Conservation (phyloP, 2,329 filamentous ascomycete genomes). For the Verticillium klebahnii region DNA sequence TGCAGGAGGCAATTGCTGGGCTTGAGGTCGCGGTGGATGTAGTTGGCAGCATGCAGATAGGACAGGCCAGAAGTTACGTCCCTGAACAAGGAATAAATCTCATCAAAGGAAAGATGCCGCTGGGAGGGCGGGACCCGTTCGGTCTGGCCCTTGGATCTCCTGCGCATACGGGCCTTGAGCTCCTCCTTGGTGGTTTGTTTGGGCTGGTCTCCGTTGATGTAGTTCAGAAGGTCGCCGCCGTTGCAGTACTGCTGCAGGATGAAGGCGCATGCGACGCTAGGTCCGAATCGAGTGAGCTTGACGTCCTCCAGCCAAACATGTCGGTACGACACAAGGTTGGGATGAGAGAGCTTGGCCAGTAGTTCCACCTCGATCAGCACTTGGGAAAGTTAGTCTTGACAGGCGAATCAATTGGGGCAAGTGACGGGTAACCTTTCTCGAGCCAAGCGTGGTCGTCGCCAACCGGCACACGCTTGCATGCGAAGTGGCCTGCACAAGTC, state of each 20-base stretch:
- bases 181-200: constrained; percentile 71
- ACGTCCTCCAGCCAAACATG: constrained; percentile 96
- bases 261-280: constrained; percentile 89
- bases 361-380: constrained; percentile 89
- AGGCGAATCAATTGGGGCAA: not conserved
- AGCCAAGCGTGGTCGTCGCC: constrained; percentile 93
- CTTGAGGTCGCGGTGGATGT: constrained; percentile 94
- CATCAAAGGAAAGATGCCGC: constrained; percentile 64
- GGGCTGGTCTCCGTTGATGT: constrained; percentile 67
- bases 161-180: constrained; percentile 80
- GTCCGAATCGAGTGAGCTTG: constrained; percentile 78
- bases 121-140: constrained; percentile 47
- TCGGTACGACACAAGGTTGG: constrained; percentile 92
- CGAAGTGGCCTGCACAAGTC: constrained; percentile 60
- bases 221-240: constrained; percentile 81
- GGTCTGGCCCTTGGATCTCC: constrained; percentile 71
- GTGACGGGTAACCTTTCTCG: constrained; percentile 57
- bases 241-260: constrained; percentile 99
- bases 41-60: constrained; percentile 85
- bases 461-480: constrained; percentile 94
- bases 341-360: constrained; percentile 84
- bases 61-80: constrained; percentile 91
- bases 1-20: constrained; percentile 93
- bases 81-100: constrained; percentile 95
- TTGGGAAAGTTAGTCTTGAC: constrained; percentile 1